These are phyloP conservation scores for Trichosporon coremiiforme DNA, from an alignment of 1,284 basidiomycete species.

Conservation along the genomic window DNA sequence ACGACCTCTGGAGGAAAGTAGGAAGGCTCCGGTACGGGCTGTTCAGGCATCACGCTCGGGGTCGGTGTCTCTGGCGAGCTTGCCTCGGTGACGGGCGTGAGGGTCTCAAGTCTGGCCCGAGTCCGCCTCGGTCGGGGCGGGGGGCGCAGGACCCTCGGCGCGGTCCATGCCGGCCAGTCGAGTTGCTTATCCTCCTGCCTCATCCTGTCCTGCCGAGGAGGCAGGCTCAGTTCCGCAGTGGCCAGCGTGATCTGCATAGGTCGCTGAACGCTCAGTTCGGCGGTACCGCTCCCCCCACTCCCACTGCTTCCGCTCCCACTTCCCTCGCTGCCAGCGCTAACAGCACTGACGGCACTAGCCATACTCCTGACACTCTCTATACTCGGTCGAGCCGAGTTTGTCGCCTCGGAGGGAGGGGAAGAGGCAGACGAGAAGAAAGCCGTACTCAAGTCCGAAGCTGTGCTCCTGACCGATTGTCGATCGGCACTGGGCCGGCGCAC, in stretches of 20 bases:
- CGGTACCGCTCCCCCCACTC: not conserved
- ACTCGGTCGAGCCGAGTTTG: not conserved
- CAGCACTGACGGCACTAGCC: too few relatives aligned
- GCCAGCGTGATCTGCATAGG: not conserved
- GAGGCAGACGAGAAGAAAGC: not conserved
- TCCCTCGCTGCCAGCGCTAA: too few relatives aligned
- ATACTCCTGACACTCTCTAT: too few relatives aligned
- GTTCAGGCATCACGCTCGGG: not conserved
- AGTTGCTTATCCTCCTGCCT: not conserved
- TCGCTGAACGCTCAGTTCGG: not conserved
- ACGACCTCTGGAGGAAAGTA: not conserved
- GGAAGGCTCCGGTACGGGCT: not conserved
- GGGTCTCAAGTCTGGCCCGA: not conserved
- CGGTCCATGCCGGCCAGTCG: not conserved
- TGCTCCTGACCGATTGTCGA: not conserved
- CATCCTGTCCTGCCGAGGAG: not conserved
- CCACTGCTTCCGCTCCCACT: too few relatives aligned
- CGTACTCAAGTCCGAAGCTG: not conserved
- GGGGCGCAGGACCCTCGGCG: not conserved
- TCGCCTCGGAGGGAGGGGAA: not conserved
- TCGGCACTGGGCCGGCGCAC: not conserved
- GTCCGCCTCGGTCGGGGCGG: not conserved
- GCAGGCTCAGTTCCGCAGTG: not conserved
- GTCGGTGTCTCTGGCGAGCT: not conserved
- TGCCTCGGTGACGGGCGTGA: not conserved